phyloP scores from a whole-genome alignment of 1,284 basidiomycete species.

The Sporisorium exsertum region DNA sequence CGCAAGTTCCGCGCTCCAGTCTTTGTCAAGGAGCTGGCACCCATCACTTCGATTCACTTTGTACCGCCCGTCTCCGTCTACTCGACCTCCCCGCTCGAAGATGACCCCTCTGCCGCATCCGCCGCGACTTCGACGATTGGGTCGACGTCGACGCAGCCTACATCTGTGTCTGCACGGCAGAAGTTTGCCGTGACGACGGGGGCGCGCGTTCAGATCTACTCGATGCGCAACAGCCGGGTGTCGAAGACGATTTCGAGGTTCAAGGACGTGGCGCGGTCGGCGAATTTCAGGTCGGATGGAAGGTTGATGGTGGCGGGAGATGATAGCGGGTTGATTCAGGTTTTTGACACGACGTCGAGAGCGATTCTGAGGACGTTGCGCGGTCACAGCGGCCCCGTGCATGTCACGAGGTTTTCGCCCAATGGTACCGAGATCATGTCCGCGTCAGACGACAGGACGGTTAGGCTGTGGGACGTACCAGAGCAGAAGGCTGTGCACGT shows the following conservation, averaged over 20 bases:
- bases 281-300: constrained; percentile 80
- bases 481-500: constrained; percentile 84
- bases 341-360: constrained; percentile 94
- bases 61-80: constrained; percentile 57
- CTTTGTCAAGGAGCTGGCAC: constrained; percentile 67
- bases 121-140: constrained; percentile 20
- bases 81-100: constrained; percentile 20
- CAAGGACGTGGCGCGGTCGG: constrained; percentile 87
- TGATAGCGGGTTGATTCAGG: constrained; percentile 91
- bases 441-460: constrained; percentile 95
- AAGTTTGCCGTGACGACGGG: constrained; percentile 95
- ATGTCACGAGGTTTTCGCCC: constrained; percentile 90
- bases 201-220: constrained; percentile 93
- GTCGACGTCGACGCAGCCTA: constrained; percentile 33
- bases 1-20: constrained; percentile 63
- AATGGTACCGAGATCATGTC: constrained; percentile 86
- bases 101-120: constrained; percentile 14
- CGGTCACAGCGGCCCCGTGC: constrained; percentile 89
- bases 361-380: constrained; percentile 92
- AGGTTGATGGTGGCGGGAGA: constrained; percentile 95
- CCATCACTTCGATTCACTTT: constrained; percentile 66
- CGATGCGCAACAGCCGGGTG: constrained; percentile 91
- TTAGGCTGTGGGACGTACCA: constrained; percentile 93
- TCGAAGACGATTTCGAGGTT: constrained; percentile 96
- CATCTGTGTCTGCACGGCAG: constrained; percentile 50